Conservation (phyloP, 352 stramenopile species). For the Pythium phragmitis region DNA sequence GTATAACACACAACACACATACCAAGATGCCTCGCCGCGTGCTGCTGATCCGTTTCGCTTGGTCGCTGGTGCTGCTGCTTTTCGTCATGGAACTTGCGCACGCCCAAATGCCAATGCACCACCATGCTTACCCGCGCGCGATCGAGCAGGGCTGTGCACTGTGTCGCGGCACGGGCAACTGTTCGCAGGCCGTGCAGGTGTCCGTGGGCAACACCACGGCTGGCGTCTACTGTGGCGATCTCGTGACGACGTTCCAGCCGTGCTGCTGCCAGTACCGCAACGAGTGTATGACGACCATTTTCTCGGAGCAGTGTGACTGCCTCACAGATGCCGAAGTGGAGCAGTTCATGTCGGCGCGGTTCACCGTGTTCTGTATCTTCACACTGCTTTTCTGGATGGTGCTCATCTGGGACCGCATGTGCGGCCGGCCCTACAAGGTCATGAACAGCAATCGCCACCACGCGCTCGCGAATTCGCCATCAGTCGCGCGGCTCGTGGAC, state of each 20-base stretch:
- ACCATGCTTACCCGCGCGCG: conserved; percentile 21
- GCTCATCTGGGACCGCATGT: conserved; percentile 78
- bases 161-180: conserved; percentile 64
- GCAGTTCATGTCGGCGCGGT: conserved; percentile 61
- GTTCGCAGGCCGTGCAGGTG: conserved; percentile 44
- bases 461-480: conserved; percentile 54
- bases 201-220: conserved; percentile 34
- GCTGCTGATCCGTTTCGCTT: not conserved
- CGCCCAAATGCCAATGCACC: conserved; percentile 25
- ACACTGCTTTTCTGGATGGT: conserved; percentile 56
- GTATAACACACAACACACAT: no score
- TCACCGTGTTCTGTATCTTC: conserved; percentile 71
- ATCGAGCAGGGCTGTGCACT: conserved; percentile 50
- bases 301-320: conserved; percentile 50
- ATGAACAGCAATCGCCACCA: conserved; percentile 75
- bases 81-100: conserved; percentile 5
- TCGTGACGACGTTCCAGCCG: conserved; percentile 61
- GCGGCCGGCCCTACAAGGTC: conserved; percentile 68
- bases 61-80: not conserved
- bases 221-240: conserved; percentile 69
- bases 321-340: conserved; percentile 57
- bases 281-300: conserved; percentile 71
- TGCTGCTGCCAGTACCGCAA: conserved; percentile 77
- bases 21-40: not conserved
- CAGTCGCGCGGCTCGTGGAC: conserved; percentile 29